phyloP scores from a whole-genome alignment of 345 rosid species.

The Brassica juncea region DNA sequence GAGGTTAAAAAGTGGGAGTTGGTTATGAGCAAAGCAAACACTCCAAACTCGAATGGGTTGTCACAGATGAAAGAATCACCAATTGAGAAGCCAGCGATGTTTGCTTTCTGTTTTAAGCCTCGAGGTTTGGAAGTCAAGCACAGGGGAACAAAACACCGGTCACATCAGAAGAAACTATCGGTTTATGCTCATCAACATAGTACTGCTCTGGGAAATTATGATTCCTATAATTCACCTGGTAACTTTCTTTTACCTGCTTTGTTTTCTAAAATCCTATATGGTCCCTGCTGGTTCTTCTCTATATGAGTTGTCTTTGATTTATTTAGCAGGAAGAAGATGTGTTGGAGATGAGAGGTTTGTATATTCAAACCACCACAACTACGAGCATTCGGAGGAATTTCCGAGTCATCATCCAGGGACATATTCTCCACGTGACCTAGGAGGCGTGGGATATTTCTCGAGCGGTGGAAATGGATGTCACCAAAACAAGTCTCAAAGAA shows the following conservation, averaged over 20 bases:
- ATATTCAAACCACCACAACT: slow-evolving; percentile 49
- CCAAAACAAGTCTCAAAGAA: slow-evolving; percentile 52
- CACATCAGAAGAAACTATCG: slow-evolving; percentile 66
- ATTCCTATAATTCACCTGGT: slow-evolving; percentile 30
- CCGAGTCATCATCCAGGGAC: slow-evolving; percentile 43
- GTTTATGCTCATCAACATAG: slow-evolving; percentile 60
- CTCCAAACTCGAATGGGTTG: slow-evolving; percentile 48
- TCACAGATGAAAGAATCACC: slow-evolving; percentile 50
- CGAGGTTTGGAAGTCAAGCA: slow-evolving; percentile 91
- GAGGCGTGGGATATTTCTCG: slow-evolving; percentile 46
- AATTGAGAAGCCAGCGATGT: slow-evolving; percentile 82
- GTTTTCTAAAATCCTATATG: neutral
- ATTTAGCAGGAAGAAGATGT: slow-evolving; percentile 66
- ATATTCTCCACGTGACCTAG: slow-evolving; percentile 51
- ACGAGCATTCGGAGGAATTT: slow-evolving; percentile 63
- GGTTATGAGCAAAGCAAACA: slow-evolving; percentile 50
- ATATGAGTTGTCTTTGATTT: slow-evolving; percentile 19
- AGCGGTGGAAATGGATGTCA: slow-evolving; percentile 49
- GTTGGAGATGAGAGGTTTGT: slow-evolving; percentile 67
- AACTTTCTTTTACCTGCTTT: slow-evolving; percentile 8
- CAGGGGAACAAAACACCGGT: slow-evolving; percentile 85
- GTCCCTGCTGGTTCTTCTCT: slow-evolving; percentile 10
- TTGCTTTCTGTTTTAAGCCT: slow-evolving; percentile 97
- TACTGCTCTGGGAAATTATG: slow-evolving; percentile 49
- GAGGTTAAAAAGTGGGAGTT: slow-evolving; percentile 83